A percentile compares a stretch with the other conserved stretches of the same genome.
These are phyloP conservation scores for Collybiopsis luxurians DNA, from an alignment of 768 basidiomycete genomes.

Conservation along the genomic window DNA sequence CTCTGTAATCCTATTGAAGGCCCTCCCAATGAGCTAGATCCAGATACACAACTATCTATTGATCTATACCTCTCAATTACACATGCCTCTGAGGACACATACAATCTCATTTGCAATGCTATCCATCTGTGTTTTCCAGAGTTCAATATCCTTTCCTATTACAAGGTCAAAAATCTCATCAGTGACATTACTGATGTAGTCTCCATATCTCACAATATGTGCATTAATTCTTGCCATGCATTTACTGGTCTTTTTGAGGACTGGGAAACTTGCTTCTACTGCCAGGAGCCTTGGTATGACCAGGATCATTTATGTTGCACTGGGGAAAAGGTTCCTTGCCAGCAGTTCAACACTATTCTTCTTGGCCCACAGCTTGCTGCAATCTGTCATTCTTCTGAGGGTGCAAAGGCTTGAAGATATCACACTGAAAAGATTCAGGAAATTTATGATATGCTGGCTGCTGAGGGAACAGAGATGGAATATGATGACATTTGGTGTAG, in stretches of 20 bases:
- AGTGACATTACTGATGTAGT: conserved; percentile 30
- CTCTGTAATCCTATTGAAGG: conserved; percentile 24
- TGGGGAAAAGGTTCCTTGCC: conserved; percentile 22
- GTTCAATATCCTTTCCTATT: conserved; percentile 23
- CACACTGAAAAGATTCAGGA: conserved; percentile 18
- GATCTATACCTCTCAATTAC: conserved; percentile 26
- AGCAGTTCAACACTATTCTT: conserved; percentile 34
- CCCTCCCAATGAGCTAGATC: conserved; percentile 16
- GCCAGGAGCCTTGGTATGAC: conserved; percentile 28
- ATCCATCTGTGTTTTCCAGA: conserved; percentile 23
- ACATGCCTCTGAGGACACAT: conserved; percentile 28
- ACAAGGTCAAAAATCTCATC: conserved; percentile 25
- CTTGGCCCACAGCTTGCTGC: conserved; percentile 44
- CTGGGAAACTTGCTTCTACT: conserved; percentile 26
- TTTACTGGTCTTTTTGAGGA: conserved; percentile 34
- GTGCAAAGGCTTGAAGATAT: conserved; percentile 26
- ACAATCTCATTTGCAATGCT: conserved; percentile 21
- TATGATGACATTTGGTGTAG: conserved; percentile 32
- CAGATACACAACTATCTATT: conserved; percentile 27
- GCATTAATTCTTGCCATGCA: conserved; percentile 34
- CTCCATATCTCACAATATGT: conserved; percentile 37
- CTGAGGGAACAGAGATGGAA: background rate
- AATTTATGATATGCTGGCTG: conserved; percentile 15
- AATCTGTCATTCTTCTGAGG: conserved; percentile 16
- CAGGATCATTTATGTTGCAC: background rate